Evolutionary conservation across 371 early-diverging fungal species (phyloP).

Genomic region (Actinomortierella ambigua): DNA sequence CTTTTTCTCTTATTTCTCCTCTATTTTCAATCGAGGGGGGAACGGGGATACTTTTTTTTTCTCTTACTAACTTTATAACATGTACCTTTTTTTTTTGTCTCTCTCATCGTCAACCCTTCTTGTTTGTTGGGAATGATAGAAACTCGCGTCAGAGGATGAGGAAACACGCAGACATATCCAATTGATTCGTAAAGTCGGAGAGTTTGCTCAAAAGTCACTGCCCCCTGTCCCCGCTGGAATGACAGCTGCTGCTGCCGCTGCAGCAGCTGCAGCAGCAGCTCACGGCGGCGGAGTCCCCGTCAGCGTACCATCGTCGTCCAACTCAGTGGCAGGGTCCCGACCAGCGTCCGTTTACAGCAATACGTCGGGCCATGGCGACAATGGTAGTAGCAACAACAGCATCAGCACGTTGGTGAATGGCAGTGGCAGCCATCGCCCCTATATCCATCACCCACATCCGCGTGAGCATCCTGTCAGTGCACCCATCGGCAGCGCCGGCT

Average conservation of each 20-base stretch:
- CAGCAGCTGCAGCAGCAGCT: constrained; percentile 1
- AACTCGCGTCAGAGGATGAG: constrained; percentile 33
- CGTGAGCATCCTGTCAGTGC: too few relatives aligned
- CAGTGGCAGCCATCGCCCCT: background rate
- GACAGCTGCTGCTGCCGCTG: background rate
- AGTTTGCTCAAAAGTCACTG: constrained; percentile 34
- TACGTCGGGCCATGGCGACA: constrained; percentile 15
- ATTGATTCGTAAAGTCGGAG: constrained; percentile 38
- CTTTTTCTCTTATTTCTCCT: background rate
- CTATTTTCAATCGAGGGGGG: too few relatives aligned
- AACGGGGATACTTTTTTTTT: too few relatives aligned
- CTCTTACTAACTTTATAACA: background rate
- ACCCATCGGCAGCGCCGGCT: background rate
- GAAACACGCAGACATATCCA: constrained; percentile 35
- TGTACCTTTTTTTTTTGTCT: too few relatives aligned
- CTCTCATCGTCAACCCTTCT: too few relatives aligned
- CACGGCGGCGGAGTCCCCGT: too few relatives aligned
- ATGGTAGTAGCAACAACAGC: constrained; percentile 5
- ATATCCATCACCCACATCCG: too few relatives aligned
- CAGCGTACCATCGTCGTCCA: background rate
- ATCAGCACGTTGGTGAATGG: background rate
- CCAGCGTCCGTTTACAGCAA: constrained; percentile 37
- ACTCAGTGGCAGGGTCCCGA: constrained; percentile 2
- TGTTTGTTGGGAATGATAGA: too few relatives aligned
- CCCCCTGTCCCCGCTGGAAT: constrained; percentile 34